phyloP scores from a whole-genome alignment of 1,139 yeast species.

The Yamadazyma diddensiae region DNA sequence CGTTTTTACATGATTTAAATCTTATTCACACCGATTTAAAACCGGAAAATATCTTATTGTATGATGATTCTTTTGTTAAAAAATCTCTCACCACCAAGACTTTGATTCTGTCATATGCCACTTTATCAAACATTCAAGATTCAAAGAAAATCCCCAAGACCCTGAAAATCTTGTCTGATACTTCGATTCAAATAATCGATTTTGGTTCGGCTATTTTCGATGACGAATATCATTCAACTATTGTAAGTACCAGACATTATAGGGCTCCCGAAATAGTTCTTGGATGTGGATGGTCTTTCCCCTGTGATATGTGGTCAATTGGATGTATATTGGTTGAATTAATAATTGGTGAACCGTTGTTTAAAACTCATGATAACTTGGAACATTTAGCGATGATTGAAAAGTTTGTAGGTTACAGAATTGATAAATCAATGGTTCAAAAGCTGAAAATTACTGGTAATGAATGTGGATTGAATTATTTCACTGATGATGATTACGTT shows the following conservation, averaged over 20 bases:
- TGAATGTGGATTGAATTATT: conserved; percentile 43
- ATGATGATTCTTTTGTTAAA: conserved; percentile 50
- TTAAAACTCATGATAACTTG: conserved; percentile 89
- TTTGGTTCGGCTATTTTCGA: conserved; percentile 94
- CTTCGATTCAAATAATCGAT: conserved; percentile 86
- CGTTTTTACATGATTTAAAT: conserved; percentile 84
- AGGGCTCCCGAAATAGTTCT: conserved; percentile 96
- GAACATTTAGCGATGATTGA: conserved; percentile 97
- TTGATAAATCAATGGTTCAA: conserved; percentile 38
- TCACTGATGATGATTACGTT: conserved; percentile 18
- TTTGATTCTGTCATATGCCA: conserved; percentile 29
- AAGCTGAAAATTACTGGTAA: conserved; percentile 35
- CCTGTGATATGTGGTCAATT: conserved; percentile 95
- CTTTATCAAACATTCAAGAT: conserved; percentile 20
- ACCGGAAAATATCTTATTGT: conserved; percentile 88
- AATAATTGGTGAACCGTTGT: conserved; percentile 92
- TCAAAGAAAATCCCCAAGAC: conserved; percentile 34
- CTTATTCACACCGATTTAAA: conserved; percentile 92
- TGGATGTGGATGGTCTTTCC: conserved; percentile 89
- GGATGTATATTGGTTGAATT: conserved; percentile 93
- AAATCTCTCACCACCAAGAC: conserved; percentile 35
- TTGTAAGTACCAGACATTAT: conserved; percentile 93
- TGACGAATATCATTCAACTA: conserved; percentile 89
- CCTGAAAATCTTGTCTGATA: conserved; percentile 63
- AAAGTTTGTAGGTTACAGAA: conserved; percentile 52